Evolutionary conservation across 768 basidiomycete genomes (phyloP).

Genomic region (Boletus rex-veris): DNA sequence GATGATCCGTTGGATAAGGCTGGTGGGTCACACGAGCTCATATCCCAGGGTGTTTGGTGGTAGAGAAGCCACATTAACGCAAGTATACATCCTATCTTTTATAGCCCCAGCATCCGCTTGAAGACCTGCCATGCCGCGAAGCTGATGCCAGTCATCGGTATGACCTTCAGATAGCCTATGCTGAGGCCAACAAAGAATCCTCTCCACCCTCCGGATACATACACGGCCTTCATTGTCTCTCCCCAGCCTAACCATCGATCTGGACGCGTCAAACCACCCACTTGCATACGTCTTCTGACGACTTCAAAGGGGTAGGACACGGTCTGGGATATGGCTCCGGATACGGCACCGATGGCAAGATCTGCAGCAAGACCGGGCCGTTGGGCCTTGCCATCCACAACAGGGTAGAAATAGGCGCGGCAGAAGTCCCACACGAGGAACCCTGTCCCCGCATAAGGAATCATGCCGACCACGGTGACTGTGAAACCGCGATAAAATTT

Average conservation of each 20-base stretch:
- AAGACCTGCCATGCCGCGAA: constrained; percentile 81
- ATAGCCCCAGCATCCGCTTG: constrained; percentile 29
- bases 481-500: constrained; percentile 98
- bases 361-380: constrained; percentile 53
- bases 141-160: constrained; percentile 94
- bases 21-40: neutral
- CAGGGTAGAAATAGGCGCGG: constrained; percentile 55
- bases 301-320: constrained; percentile 95
- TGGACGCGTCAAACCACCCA: constrained; percentile 78
- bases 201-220: constrained; percentile 65
- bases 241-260: constrained; percentile 74
- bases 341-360: constrained; percentile 78
- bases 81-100: constrained; percentile 14
- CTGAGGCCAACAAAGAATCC: constrained; percentile 91
- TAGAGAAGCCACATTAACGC: neutral
- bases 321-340: constrained; percentile 84
- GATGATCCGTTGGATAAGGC: neutral
- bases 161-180: constrained; percentile 90
- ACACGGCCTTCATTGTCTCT: constrained; percentile 72
- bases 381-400: constrained; percentile 37
- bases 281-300: constrained; percentile 89
- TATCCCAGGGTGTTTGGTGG: neutral
- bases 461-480: constrained; percentile 86
- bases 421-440: constrained; percentile 90
- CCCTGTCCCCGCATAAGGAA: constrained; percentile 93